Base-by-base conservation (phyloP, 768 basidiomycete genomes). In the Lactifluus volemus region DNA sequence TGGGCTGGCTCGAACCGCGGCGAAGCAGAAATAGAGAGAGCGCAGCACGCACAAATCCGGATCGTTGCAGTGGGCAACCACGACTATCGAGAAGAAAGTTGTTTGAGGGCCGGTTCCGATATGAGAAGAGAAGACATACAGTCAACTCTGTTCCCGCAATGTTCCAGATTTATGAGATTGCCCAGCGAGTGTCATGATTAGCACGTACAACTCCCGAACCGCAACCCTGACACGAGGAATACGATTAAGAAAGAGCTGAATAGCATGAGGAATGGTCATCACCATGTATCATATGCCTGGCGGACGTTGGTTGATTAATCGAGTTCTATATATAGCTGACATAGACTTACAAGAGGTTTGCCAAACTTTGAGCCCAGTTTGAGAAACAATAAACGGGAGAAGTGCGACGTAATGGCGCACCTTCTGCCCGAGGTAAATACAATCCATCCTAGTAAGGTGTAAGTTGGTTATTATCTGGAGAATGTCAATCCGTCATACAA, bases 341-440 rank as follows among this genome's bases (percentile, higher is more conserved):
- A 55, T 39, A 4, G 4, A 76, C 84, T 63, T 71, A 86, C 88
- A 71, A 92, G 70, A 34, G 89, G 89, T 69, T 83, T 84, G 12
- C 89, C 89, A 61, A 84, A 89, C 88, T 89, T 25, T 38, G 49
- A 9, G 19, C 25, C 9, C 19, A 25, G 25, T 15, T 36, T 54
- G 21, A 49, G 57, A n/a, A 39, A 61, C 45, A 56, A 48, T 7
- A 36, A n/a, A 29, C 25, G 6, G 2, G n/a, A 15, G 39, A 7
- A 21, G 52, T 55, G 51, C 10, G 9, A 17, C 19, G 44, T 7
- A 49, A n/a, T 10, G 2, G 45, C 75, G 17, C 42, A 85, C 88
- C 82, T 98, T 98, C 73, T 98, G 94, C 5, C 92, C 87, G 21
- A 98, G 82, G 71, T 98, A 98, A 64, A 98, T 91, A 83, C 89